Base-by-base conservation (phyloP, 1,284 basidiomycete genomes). In the Melampsora americana region DNA sequence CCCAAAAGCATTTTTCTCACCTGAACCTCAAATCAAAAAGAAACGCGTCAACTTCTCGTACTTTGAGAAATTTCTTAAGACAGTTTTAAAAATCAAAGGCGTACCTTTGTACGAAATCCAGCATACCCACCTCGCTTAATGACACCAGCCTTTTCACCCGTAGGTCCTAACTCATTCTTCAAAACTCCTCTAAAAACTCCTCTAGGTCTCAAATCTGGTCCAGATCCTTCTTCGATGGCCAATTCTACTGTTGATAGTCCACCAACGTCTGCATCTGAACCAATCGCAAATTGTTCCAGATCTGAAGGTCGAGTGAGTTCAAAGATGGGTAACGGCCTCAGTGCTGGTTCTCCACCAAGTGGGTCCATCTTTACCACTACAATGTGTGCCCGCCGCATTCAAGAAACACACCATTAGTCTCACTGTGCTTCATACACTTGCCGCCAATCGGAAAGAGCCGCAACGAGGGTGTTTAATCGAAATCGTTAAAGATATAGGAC, bases 201-300 rank as follows among this genome's bases (percentile, higher is more conserved):
- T 26, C 62, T 59, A 20, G 69, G 69, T 32, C 50, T n/a, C 32
- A n/a, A 56, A 5, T 30, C 28, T 18, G 60, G 18, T 26, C 20
- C 18, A 2, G 64, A 44, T 30, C 14, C 20, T 48, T 66, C 48
- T 60, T 74, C 60, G 23, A 66, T 66, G 1, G 71, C 62, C 53
- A 74, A 61, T 61, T 71, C 69, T 46, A 72, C 46, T 20, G 71
- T 69, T 3, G 92, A 92, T n/a, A 87, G 87, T 1, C 93, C 93
- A 1, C 93, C 93, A 68, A 93, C 89, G 82, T 95, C 93, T 2
- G 86, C 86, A 82, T 95, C 92, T 80, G 89, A 91, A 2, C 92
- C 92, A 0, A 87, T 88, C 0, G 88, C 90, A 78, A 89, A 89
- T 35, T 86, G 85, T n/a, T 85, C 79, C 53, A 91, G 80, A 78